Conservation (phyloP, 2,329 filamentous ascomycete genomes). For the Diplodia sapinea region DNA sequence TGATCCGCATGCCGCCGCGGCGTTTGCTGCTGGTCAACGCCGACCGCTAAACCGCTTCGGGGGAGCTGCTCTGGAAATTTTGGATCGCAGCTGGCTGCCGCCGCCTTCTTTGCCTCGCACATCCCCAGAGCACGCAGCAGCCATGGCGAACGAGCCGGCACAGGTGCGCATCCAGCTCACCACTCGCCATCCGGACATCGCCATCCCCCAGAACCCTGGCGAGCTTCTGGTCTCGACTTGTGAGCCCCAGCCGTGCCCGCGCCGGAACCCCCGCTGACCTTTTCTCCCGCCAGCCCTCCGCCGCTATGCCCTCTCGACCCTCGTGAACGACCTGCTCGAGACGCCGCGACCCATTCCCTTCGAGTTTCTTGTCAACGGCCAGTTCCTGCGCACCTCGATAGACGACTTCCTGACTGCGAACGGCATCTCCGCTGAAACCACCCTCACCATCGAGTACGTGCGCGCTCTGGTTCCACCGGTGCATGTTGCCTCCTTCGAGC, state of each 20-base stretch:
- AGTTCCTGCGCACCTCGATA: constrained; percentile 85
- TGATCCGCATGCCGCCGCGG: constrained; percentile 19
- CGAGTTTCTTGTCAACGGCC: constrained; percentile 94
- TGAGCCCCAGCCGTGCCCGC: constrained; percentile 41
- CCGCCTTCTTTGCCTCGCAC: background rate
- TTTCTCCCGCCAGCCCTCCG: constrained; percentile 53
- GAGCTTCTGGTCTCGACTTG: constrained; percentile 64
- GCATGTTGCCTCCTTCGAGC: constrained; percentile 90
- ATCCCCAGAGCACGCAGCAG: background rate
- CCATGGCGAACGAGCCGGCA: constrained; percentile 20
- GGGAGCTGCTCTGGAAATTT: constrained; percentile 30
- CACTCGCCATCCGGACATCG: constrained; percentile 59
- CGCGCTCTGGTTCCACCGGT: constrained; percentile 87
- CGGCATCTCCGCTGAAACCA: constrained; percentile 87
- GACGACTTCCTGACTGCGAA: constrained; percentile 87
- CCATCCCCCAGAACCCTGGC: constrained; percentile 60
- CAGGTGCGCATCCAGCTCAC: constrained; percentile 62
- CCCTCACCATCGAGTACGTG: constrained; percentile 88
- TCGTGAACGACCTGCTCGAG: constrained; percentile 66
- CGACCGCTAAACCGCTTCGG: constrained; percentile 26
- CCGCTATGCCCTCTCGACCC: constrained; percentile 65
- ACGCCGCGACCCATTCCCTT: constrained; percentile 73
- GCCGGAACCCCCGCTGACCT: background rate
- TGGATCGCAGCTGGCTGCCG: constrained; percentile 5
- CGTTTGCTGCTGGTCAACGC: constrained; percentile 19